A percentile compares a stretch with the other conserved stretches of the same genome.
These are phyloP conservation scores for Mayamaea pseudoterrestris DNA, from an alignment of 108 stramenopile species.

Conservation along the genomic window DNA sequence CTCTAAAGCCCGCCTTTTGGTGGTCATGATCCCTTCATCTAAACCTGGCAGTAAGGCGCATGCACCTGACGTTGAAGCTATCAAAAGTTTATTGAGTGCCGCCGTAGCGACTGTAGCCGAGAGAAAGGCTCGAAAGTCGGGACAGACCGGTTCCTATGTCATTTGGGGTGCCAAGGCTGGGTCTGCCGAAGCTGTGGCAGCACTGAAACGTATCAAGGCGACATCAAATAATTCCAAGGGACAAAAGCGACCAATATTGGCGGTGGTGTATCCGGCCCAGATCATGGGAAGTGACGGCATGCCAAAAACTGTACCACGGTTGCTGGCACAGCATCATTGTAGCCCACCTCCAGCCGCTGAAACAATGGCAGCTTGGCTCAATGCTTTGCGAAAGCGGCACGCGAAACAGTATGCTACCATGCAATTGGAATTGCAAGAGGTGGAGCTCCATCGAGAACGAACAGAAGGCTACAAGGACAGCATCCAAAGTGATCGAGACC, in stretches of 20 bases:
- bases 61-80: conserved; percentile 15
- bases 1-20: conserved; percentile 46
- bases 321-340: conserved; percentile 73
- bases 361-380: conserved; percentile 48
- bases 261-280: conserved; percentile 43
- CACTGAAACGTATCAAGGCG: conserved; percentile 48
- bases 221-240: conserved; percentile 23
- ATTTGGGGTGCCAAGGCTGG: conserved; percentile 54
- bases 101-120: conserved; percentile 38
- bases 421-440: conserved; percentile 39
- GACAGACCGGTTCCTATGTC: conserved; percentile 35
- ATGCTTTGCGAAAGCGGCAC: conserved; percentile 53
- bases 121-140: conserved; percentile 33
- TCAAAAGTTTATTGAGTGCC: conserved; percentile 36
- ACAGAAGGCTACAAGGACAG: conserved; percentile 42
- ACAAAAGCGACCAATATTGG: conserved; percentile 33
- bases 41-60: conserved; percentile 10
- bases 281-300: background rate
- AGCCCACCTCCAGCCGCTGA: conserved; percentile 50
- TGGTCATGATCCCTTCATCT: conserved; percentile 55
- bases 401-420: conserved; percentile 45
- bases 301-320: conserved; percentile 5
- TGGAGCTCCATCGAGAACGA: conserved; percentile 37
- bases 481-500: conserved; percentile 32
- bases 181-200: conserved; percentile 31